Conservation (phyloP, 2,329 filamentous ascomycete species). For the Zasmidium angulare region DNA sequence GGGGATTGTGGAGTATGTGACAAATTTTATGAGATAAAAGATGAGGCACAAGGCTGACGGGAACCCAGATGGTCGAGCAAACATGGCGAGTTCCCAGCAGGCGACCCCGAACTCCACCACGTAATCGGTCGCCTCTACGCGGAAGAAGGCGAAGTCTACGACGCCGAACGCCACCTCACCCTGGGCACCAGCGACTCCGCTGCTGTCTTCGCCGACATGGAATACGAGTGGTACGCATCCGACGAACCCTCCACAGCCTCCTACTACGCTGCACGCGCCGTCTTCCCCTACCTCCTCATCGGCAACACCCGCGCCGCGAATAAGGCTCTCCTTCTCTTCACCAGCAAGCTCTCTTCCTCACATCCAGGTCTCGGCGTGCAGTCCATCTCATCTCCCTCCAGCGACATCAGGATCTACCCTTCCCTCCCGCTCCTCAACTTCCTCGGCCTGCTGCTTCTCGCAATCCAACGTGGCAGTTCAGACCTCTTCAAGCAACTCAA, state of each 20-base stretch:
- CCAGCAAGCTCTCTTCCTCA: slow-evolving; percentile 60
- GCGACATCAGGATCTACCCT: slow-evolving; percentile 77
- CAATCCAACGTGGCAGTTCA: slow-evolving; percentile 73
- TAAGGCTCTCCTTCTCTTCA: slow-evolving; percentile 75
- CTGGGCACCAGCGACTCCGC: slow-evolving; percentile 88
- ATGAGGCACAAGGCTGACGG: not conserved
- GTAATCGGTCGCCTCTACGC: slow-evolving; percentile 84
- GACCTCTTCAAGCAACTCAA: slow-evolving; percentile 81
- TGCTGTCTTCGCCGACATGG: slow-evolving; percentile 74
- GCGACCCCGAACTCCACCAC: slow-evolving; percentile 93
- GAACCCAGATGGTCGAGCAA: slow-evolving; percentile 73
- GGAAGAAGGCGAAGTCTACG: slow-evolving; percentile 89
- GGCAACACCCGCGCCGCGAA: slow-evolving; percentile 90
- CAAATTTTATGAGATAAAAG: not conserved
- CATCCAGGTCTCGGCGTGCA: slow-evolving; percentile 70
- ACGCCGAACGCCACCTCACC: slow-evolving; percentile 86
- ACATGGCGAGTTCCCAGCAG: slow-evolving; percentile 81
- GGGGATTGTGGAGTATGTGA: slow-evolving; percentile 72
- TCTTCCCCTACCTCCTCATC: slow-evolving; percentile 86
- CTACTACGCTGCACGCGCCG: slow-evolving; percentile 78
- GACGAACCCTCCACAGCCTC: slow-evolving; percentile 86
- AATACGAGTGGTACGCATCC: slow-evolving; percentile 91
- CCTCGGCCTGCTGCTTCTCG: slow-evolving; percentile 77
- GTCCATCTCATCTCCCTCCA: slow-evolving; percentile 71
- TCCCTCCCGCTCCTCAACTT: slow-evolving; percentile 95